A percentile compares a stretch with the other conserved stretches of the same genome.
Evolutionary conservation across 164 flowering plant genomes (phyloP).

Genomic region (Brasenia schreberi): DNA sequence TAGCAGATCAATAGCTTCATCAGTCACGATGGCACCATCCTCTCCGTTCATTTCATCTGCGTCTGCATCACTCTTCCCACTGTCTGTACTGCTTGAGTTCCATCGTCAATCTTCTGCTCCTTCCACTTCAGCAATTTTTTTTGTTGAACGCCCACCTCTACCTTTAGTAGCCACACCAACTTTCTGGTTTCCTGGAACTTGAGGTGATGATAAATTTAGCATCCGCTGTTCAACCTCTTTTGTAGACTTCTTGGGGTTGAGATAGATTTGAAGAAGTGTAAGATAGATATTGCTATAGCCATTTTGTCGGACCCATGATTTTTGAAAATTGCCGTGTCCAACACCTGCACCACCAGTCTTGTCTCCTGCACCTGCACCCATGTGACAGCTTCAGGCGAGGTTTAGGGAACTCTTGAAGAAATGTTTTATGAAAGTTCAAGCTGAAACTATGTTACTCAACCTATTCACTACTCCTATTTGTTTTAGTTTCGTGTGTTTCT

Average conservation of each 20-base stretch:
- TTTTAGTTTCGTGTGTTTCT: too few relatives aligned
- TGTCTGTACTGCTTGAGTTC: conserved; percentile 59
- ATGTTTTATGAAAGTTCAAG: too few relatives aligned
- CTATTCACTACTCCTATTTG: too few relatives aligned
- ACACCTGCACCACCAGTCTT: too few relatives aligned
- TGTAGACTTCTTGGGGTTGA: conserved; percentile 76
- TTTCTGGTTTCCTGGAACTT: conserved; percentile 31
- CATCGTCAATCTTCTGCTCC: conserved; percentile 64
- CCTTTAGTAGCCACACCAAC: conserved; percentile 20
- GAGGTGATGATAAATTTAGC: conserved; percentile 36
- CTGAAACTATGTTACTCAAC: too few relatives aligned
- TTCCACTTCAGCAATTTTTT: conserved; percentile 89
- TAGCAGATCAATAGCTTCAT: conserved; percentile 78
- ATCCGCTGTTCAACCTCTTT: conserved; percentile 70
- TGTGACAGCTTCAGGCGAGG: too few relatives aligned
- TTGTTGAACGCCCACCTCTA: conserved; percentile 44
- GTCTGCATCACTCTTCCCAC: conserved; percentile 88
- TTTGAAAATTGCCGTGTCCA: too few relatives aligned
- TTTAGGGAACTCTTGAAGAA: too few relatives aligned
- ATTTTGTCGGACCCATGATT: too few relatives aligned
- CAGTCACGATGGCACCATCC: conserved; percentile 75
- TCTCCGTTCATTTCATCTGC: conserved; percentile 66
- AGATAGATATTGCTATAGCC: conserved; percentile 52
- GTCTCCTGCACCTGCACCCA: too few relatives aligned
- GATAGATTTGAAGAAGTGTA: conserved; percentile 88